phyloP scores from a whole-genome alignment of 768 basidiomycete genomes.

The Boletus sensibilis region DNA sequence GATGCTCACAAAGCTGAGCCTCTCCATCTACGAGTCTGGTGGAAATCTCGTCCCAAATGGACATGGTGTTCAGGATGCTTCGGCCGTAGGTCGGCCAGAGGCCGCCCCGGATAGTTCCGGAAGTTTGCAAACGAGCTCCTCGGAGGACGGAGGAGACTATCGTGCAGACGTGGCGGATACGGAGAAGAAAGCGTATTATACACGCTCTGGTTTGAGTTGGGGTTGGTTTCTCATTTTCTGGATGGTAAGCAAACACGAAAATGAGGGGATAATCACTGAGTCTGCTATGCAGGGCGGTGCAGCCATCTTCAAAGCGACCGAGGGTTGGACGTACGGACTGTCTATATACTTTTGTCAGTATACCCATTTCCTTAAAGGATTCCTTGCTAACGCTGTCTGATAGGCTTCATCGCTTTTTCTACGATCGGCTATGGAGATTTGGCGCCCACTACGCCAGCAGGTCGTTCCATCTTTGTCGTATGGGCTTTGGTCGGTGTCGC shows the following conservation, averaged over 20 bases:
- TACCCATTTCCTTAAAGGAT: neutral
- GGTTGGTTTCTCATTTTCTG: constrained; percentile 73
- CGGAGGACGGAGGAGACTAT: constrained; percentile 17
- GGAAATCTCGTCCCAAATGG: constrained; percentile 3
- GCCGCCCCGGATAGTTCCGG: constrained; percentile 1
- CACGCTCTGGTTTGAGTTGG: constrained; percentile 58
- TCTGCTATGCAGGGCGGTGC: constrained; percentile 52
- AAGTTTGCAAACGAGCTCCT: constrained; percentile 6
- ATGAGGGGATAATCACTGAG: neutral
- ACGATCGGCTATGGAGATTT: constrained; percentile 75
- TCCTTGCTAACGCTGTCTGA: neutral
- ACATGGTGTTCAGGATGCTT: neutral
- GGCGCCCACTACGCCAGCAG: constrained; percentile 60
- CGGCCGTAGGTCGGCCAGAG: neutral
- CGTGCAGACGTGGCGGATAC: constrained; percentile 28
- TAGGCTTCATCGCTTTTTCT: constrained; percentile 71
- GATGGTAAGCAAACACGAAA: constrained; percentile 45
- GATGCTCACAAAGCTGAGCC: constrained; percentile 51
- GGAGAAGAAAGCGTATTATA: constrained; percentile 55
- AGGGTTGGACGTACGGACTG: constrained; percentile 62
- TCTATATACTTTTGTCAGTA: constrained; percentile 72
- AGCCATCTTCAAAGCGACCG: constrained; percentile 65
- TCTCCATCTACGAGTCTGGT: constrained; percentile 38
- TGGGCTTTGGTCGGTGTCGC: constrained; percentile 79
- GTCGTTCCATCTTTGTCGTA: constrained; percentile 71